Base-by-base conservation (phyloP, 2,329 filamentous ascomycete species). In the Fusarium verrucosum region DNA sequence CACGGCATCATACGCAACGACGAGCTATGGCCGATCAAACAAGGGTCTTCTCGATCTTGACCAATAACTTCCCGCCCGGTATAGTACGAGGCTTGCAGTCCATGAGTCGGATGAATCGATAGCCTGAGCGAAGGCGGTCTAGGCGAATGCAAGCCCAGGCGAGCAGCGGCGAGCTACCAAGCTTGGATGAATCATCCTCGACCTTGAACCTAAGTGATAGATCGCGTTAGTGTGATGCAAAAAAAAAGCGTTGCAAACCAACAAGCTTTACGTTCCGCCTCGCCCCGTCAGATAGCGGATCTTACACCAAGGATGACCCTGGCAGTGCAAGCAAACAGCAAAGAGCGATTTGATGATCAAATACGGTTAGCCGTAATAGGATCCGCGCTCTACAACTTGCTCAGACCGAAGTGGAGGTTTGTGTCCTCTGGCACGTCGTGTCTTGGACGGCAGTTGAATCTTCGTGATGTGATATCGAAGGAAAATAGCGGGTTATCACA, bases 71-170 rank as follows among this genome's bases (percentile, higher is more conserved):
- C 10, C 78, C 78, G 50, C 81, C 82, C 7, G 76, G 70, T 22
- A 82, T 79, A 13, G 77, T 74, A 41, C 77, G 74, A 17, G 83
- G 82, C 23, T 78, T 75, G 20, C 75, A 74, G 55, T 86, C 80
- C 65, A 81, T 73, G 40, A 88, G 78, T 35, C 77, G 74, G 47
- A 88, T 74, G 62, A 86, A 83, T 40, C 85, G 82, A 73, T 85
- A 87, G 17, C 85, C 85, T 42, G 75, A 75, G 42, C 78, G 81
- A 4, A 88, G 79, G 35, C 85, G 83, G 73, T 87, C 85, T 13
- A 88, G 81, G 5, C 85, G 83, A 70, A 87, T 82, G 69, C 85
- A 87, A 23, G 85, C 83, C 85, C 85, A 87, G 10, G 81, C 82
- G 23, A 83, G 77, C 32, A 81, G 73, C 13, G 76, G 71, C 33